These are phyloP conservation scores for Fusarium neocosmosporiellum DNA, from an alignment of 2,329 filamentous ascomycete species.

Conservation along the genomic window DNA sequence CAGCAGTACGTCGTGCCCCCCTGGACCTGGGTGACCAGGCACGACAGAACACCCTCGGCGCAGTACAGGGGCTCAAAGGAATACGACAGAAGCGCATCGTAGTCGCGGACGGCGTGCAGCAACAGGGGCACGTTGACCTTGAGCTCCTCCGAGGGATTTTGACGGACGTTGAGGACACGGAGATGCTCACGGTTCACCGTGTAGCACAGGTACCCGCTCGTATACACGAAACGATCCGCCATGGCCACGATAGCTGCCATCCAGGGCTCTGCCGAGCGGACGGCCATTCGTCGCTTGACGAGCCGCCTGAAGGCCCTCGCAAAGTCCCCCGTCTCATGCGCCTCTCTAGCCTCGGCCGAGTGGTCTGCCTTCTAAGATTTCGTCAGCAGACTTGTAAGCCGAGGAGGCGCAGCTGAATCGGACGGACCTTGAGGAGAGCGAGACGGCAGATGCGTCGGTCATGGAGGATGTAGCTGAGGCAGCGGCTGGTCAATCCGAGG, in stretches of 20 bases:
- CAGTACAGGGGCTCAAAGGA: slow-evolving; percentile 68
- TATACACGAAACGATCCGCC: slow-evolving; percentile 71
- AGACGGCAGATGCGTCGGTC: slow-evolving; percentile 68
- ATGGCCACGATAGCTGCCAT: slow-evolving; percentile 68
- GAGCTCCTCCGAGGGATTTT: slow-evolving; percentile 60
- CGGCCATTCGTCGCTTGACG: slow-evolving; percentile 69
- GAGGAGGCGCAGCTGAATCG: not conserved
- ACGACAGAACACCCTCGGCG: slow-evolving; percentile 66
- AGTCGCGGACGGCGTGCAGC: slow-evolving; percentile 52
- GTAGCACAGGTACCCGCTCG: slow-evolving; percentile 74
- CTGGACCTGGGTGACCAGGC: slow-evolving; percentile 61
- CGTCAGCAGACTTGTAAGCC: slow-evolving; percentile 32
- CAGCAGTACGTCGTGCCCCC: slow-evolving; percentile 54
- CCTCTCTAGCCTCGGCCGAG: slow-evolving; percentile 39
- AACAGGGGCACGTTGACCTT: slow-evolving; percentile 64
- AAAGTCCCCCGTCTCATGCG: slow-evolving; percentile 30
- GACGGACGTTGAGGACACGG: slow-evolving; percentile 68
- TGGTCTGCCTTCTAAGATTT: slow-evolving; percentile 31
- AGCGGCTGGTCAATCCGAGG: slow-evolving; percentile 63
- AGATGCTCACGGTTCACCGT: slow-evolving; percentile 59
- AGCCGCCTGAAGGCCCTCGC: slow-evolving; percentile 61
- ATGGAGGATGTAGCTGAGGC: slow-evolving; percentile 61
- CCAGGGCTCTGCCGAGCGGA: slow-evolving; percentile 72
- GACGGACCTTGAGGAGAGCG: slow-evolving; percentile 68
- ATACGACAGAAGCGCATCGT: slow-evolving; percentile 51